Evolutionary conservation across 2,329 filamentous ascomycete genomes (phyloP), one percentile per base, ranked within the genome.

Genomic region (Colletotrichum destructivum): DNA sequence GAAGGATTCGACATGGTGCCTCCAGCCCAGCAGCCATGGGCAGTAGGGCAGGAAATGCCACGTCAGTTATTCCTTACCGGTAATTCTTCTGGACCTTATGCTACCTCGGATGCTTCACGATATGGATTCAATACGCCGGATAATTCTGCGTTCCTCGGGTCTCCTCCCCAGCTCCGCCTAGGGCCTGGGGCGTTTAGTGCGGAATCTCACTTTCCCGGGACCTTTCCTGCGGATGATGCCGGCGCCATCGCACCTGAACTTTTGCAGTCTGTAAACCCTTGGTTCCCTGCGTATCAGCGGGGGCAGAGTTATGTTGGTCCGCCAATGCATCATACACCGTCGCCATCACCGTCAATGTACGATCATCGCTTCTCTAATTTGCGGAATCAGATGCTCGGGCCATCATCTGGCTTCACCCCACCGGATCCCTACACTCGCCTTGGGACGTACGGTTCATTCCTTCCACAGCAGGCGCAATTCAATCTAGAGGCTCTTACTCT

Each of bases 401-500:
- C 69, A 21, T 69, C 65, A 8, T 65, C 69, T 21, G 54, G 62
- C 54, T 69, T 57, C 52, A 69, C 65, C 11, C 51, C 59, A 16
- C 57, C 59, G 31, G 52, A 69, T 59, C 42, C 65, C 11, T 63
- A 54, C 55, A 12, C 40, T 18, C 59, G 13, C 7, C 38, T 56
- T 23, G 31, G 49, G 12, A n/a, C 26, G 16, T 71, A 60, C 9
- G 65, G 59, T 9, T 44, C 52, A 21, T 42, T 59, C 59, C 54
- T 69, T 26, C 42, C 49, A 11, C 69, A 69, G n/a, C 69, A 65
- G 16, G 23, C 57, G 18, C 69, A 78, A 11, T 79, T 79, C 56
- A 76, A 76, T 38, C 57, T 82, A 9, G 79, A 80, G 64, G 78
- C 78, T 26, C 76, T 82, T 7, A 78, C 78, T 7, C 74, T 83